These are phyloP conservation scores for Psilocybe cubensis DNA, from an alignment of 768 basidiomycete species.

Conservation along the genomic window DNA sequence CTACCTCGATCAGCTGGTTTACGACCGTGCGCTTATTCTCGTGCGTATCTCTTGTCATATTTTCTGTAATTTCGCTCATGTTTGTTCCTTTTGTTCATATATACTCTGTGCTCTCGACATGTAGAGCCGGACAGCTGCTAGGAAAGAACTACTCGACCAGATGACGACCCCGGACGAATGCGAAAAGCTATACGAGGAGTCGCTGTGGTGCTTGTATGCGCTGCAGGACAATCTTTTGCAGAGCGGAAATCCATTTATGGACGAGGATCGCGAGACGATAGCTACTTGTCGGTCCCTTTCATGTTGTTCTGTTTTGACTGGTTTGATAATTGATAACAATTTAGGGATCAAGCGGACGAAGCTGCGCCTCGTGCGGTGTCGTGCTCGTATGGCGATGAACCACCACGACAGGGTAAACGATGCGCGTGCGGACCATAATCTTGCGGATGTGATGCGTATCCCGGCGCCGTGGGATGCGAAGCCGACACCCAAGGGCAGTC, in stretches of 20 bases:
- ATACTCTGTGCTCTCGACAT: background rate
- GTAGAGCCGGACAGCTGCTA: constrained; percentile 91
- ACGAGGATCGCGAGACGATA: constrained; percentile 81
- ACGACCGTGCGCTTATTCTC: constrained; percentile 86
- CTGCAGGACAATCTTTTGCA: constrained; percentile 88
- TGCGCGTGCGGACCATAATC: constrained; percentile 78
- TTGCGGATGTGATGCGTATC: constrained; percentile 70
- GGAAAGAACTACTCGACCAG: constrained; percentile 86
- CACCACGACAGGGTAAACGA: constrained; percentile 74
- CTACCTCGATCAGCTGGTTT: constrained; percentile 90
- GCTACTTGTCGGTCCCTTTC: constrained; percentile 62
- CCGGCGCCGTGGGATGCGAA: constrained; percentile 76
- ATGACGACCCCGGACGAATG: constrained; percentile 79
- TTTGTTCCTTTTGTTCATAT: background rate
- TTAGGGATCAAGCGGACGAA: constrained; percentile 87
- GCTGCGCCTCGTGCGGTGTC: constrained; percentile 78
- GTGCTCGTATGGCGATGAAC: constrained; percentile 77
- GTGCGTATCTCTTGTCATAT: constrained; percentile 48
- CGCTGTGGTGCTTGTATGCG: constrained; percentile 91
- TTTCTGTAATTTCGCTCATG: background rate
- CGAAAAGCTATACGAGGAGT: constrained; percentile 94
- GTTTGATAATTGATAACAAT: constrained; percentile 4
- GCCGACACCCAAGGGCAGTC: constrained; percentile 30
- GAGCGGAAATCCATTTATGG: constrained; percentile 81
- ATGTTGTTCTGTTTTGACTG: background rate